These are phyloP conservation scores for Hsuehochloa calcarea DNA, from an alignment of 176 grass and related monocot genomes.

Conservation along the genomic window DNA sequence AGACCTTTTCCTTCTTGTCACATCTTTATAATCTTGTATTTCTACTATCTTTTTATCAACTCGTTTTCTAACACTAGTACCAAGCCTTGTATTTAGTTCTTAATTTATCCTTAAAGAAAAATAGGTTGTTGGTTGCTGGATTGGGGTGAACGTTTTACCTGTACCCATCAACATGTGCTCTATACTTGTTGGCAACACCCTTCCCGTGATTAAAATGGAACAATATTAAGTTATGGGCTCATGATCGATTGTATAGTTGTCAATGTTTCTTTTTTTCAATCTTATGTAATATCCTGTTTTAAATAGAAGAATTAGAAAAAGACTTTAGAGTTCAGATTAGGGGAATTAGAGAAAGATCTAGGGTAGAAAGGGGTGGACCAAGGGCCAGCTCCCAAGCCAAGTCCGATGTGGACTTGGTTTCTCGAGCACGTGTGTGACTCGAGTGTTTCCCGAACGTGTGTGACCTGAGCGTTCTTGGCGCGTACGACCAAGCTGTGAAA, in stretches of 20 bases:
- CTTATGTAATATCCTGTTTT: too few species aligned
- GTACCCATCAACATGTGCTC: constrained; percentile 82
- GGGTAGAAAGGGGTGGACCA: too few species aligned
- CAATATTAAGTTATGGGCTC: not conserved
- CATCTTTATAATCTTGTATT: constrained; percentile 1
- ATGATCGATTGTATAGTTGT: not conserved
- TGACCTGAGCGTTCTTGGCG: too few species aligned
- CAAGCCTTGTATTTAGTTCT: not conserved
- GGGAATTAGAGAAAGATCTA: too few species aligned
- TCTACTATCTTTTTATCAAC: not conserved
- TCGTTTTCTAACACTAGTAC: not conserved
- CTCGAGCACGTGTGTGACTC: too few species aligned
- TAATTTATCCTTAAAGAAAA: not conserved
- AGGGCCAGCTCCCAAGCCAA: too few species aligned
- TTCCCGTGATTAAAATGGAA: constrained; percentile 54
- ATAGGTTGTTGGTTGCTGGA: not conserved
- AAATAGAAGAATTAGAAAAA: too few species aligned
- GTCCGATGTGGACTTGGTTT: too few species aligned
- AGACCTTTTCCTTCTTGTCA: not conserved
- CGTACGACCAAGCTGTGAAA: too few species aligned
- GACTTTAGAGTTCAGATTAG: too few species aligned
- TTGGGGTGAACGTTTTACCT: constrained; percentile 24
- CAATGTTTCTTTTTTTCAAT: not conserved
- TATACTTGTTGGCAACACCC: constrained; percentile 68
- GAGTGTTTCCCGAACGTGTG: too few species aligned